phyloP scores from a whole-genome alignment of 2,329 filamentous ascomycete species.

The Fusarium burgessii region DNA sequence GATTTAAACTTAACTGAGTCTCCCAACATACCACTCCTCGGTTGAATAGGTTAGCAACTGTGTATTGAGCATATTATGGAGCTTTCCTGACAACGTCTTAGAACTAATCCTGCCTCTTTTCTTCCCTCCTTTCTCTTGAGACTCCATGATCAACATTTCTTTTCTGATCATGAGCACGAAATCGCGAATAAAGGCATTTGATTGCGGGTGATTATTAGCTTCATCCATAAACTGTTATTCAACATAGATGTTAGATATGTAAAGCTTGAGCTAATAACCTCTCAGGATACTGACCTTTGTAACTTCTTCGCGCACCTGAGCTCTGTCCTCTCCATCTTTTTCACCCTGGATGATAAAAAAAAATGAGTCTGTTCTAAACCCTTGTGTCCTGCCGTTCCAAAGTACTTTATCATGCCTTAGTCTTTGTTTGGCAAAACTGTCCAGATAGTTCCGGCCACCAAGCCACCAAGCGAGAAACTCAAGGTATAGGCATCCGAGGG shows the following conservation, averaged over 20 bases:
- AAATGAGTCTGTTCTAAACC: neutral
- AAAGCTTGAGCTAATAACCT: neutral
- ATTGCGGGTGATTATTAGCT: neutral
- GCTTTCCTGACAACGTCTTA: too few relatives aligned
- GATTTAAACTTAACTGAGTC: too few relatives aligned
- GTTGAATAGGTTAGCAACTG: too few relatives aligned
- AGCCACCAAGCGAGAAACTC: neutral
- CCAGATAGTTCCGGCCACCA: neutral
- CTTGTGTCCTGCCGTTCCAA: neutral
- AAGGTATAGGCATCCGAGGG: neutral
- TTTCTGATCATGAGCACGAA: neutral
- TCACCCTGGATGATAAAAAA: neutral
- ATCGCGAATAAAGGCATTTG: neutral
- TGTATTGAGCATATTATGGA: too few relatives aligned
- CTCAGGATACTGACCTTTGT: neutral
- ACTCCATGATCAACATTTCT: neutral
- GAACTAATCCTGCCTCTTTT: too few relatives aligned
- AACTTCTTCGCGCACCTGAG: neutral
- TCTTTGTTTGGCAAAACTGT: neutral
- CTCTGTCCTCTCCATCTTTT: neutral
- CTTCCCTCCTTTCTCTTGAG: neutral
- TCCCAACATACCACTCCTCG: too few relatives aligned
- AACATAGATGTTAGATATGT: neutral
- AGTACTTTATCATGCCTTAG: too few relatives aligned
- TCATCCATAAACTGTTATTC: neutral